Conservation (phyloP, 306 rosid species). For the Senna tora region DNA sequence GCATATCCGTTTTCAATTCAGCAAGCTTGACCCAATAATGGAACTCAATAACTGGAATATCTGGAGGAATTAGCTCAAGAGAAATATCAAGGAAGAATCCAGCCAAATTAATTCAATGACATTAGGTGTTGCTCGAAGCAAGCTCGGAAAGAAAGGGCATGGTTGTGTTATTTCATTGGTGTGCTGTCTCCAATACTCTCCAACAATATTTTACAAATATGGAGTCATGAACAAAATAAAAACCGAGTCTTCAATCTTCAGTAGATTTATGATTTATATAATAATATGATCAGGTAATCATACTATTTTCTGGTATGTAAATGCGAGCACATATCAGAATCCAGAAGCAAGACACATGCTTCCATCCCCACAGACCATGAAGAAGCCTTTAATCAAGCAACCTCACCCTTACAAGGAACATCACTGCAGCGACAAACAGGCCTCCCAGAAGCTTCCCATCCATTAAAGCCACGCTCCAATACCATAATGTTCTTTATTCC, state of each 20-base stretch:
- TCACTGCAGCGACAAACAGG: slow-evolving; percentile 87
- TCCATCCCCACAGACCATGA: slow-evolving; percentile 10
- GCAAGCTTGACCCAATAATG: background rate
- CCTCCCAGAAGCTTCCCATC: slow-evolving; percentile 88
- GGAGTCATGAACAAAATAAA: slow-evolving; percentile 16
- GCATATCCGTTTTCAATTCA: background rate
- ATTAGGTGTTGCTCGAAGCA: too few species aligned
- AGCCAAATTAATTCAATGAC: too few species aligned
- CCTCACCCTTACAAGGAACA: slow-evolving; percentile 64
- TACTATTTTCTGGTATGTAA: slow-evolving; percentile 30
- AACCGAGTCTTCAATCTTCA: slow-evolving; percentile 32
- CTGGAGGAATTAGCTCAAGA: background rate
- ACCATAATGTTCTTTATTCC: slow-evolving; percentile 82
- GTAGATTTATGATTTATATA: slow-evolving; percentile 24
- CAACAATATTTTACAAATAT: slow-evolving; percentile 9
- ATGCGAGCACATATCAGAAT: slow-evolving; percentile 14
- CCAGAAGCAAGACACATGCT: slow-evolving; percentile 27
- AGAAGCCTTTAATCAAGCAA: slow-evolving; percentile 34
- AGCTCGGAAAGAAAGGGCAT: slow-evolving; percentile 27
- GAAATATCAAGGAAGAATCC: too few species aligned
- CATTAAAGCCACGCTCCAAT: slow-evolving; percentile 93
- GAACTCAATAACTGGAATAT: background rate
- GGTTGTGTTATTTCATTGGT: slow-evolving; percentile 19
- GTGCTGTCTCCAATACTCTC: slow-evolving; percentile 3
- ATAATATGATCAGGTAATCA: slow-evolving; percentile 20